These are phyloP conservation scores for Schwanniomyces pseudopolymorphus DNA, from an alignment of 805 yeast genomes.

Conservation along the genomic window DNA sequence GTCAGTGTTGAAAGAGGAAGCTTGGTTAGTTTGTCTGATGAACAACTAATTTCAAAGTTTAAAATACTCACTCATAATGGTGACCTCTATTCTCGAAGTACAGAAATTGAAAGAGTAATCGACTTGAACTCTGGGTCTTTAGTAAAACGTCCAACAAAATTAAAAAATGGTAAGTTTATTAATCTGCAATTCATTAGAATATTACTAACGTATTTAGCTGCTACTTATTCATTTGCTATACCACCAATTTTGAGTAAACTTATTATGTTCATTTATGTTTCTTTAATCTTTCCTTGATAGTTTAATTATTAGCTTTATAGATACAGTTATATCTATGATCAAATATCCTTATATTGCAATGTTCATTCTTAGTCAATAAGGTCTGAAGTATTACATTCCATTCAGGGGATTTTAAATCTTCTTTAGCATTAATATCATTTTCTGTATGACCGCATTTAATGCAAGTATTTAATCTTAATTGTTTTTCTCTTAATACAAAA, in stretches of 20 bases:
- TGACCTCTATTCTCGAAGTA: conserved; percentile 21
- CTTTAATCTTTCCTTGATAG: not conserved
- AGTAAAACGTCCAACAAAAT: not conserved
- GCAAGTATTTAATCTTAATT: conserved; percentile 25
- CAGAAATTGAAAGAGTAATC: conserved; percentile 17
- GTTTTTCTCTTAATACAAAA: conserved; percentile 24
- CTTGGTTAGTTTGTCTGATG: conserved; percentile 44
- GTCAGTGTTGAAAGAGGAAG: conserved; percentile 49
- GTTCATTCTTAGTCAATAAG: conserved; percentile 8
- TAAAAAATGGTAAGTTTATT: not conserved
- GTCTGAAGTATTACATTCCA: conserved; percentile 22
- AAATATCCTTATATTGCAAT: conserved; percentile 7
- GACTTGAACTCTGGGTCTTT: conserved; percentile 13
- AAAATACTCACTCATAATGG: conserved; percentile 48
- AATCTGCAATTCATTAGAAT: not conserved
- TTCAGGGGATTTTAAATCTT: conserved; percentile 9
- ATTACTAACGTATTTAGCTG: not conserved
- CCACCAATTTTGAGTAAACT: not conserved
- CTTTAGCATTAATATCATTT: conserved; percentile 3
- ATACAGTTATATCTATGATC: conserved; percentile 3
- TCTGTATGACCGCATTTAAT: conserved; percentile 31
- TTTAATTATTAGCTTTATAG: not conserved
- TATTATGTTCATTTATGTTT: not conserved
- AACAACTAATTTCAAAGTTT: conserved; percentile 43
- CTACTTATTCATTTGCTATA: not conserved